Conservation (phyloP, 441 rosid species). For the Bocquillonia castaneifolia region DNA sequence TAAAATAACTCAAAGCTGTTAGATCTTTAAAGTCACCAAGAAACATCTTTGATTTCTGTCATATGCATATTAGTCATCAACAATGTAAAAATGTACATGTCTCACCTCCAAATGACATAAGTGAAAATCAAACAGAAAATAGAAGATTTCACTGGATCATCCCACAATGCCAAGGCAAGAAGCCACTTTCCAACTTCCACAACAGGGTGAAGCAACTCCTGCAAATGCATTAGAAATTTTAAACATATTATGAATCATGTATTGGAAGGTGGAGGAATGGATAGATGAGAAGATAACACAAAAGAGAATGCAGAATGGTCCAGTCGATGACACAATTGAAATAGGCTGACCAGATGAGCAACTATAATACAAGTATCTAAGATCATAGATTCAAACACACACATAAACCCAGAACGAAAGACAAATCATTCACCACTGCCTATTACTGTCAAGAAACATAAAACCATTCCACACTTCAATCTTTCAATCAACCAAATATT, state of each 20-base stretch:
- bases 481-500: neutral
- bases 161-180: conserved; percentile 62
- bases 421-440: neutral
- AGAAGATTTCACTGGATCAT: conserved; percentile 61
- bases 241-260: neutral
- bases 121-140: conserved; percentile 62
- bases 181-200: conserved; percentile 59
- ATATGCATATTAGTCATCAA: neutral
- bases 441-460: conserved; percentile 1
- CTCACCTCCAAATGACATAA: conserved; percentile 65
- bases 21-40: neutral
- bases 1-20: neutral
- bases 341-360: neutral
- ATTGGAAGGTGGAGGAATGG: neutral
- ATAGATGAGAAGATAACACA: neutral
- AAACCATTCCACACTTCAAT: neutral
- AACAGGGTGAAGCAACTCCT: conserved; percentile 77
- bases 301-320: neutral
- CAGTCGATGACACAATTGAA: neutral
- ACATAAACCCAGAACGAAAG: neutral
- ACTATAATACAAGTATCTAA: conserved; percentile 4
- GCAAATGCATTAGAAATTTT: conserved; percentile 23
- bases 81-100: neutral
- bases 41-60: neutral
- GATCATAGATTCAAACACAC: neutral